Evolutionary conservation across 2,329 filamentous ascomycete genomes (phyloP).

Genomic region (Coleophoma crateriformis): DNA sequence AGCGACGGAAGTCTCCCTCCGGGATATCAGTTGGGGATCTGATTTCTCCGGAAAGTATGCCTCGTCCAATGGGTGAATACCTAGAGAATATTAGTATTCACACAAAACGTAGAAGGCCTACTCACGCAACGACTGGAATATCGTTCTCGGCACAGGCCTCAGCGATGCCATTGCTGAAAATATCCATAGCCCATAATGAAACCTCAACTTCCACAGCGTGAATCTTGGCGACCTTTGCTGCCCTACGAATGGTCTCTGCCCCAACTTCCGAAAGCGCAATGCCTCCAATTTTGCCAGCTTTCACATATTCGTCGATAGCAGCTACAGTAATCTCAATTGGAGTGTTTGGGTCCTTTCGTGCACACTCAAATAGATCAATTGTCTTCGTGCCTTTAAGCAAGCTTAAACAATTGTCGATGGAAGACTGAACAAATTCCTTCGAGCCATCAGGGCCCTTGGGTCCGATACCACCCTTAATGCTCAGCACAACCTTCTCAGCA

Average conservation of each 20-base stretch:
- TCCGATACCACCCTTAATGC: slow-evolving; percentile 52
- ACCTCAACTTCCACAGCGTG: slow-evolving; percentile 42
- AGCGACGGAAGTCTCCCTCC: slow-evolving; percentile 48
- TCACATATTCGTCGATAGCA: slow-evolving; percentile 29
- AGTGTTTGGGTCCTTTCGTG: slow-evolving; percentile 38
- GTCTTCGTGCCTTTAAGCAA: slow-evolving; percentile 41
- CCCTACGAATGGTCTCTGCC: slow-evolving; percentile 34
- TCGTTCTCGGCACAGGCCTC: slow-evolving; percentile 52
- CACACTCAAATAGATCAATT: slow-evolving; percentile 50
- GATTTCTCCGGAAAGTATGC: slow-evolving; percentile 49
- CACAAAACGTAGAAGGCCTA: neutral
- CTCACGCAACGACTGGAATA: slow-evolving; percentile 60
- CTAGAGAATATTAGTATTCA: slow-evolving; percentile 14
- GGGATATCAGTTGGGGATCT: slow-evolving; percentile 48
- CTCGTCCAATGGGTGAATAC: slow-evolving; percentile 65
- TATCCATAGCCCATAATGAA: slow-evolving; percentile 31
- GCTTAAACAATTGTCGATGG: slow-evolving; percentile 50
- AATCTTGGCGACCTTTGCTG: slow-evolving; percentile 32
- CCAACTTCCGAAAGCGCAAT: slow-evolving; percentile 37
- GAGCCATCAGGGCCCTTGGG: slow-evolving; percentile 40
- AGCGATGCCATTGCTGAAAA: slow-evolving; percentile 32
- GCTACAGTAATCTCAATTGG: slow-evolving; percentile 33
- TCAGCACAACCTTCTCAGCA: slow-evolving; percentile 53
- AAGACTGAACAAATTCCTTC: slow-evolving; percentile 47
- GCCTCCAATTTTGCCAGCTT: slow-evolving; percentile 36